A percentile compares a stretch with the other conserved stretches of the same genome.
phyloP scores from a whole-genome alignment of 495 filamentous ascomycete genomes.

The Aspergillus taichungensis region DNA sequence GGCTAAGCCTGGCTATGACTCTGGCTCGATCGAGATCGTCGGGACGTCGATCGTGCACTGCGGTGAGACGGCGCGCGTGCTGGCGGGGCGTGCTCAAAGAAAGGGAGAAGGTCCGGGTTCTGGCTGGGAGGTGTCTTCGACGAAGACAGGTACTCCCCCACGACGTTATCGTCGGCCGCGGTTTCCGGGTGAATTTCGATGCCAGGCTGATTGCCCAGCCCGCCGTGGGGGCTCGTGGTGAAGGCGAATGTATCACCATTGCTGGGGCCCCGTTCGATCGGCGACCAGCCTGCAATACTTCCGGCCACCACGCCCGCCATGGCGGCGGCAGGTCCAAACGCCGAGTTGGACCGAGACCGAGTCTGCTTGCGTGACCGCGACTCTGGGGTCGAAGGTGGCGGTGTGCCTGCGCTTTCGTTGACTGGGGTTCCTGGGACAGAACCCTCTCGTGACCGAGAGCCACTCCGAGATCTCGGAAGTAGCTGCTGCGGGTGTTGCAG shows the following conservation, averaged over 20 bases:
- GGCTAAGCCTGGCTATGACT: constrained; percentile 23
- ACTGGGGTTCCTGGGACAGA: constrained; percentile 63
- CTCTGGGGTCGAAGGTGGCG: constrained; percentile 57
- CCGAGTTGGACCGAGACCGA: constrained; percentile 80
- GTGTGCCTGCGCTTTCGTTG: constrained; percentile 38
- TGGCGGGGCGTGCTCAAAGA: constrained; percentile 38
- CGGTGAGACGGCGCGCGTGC: constrained; percentile 30
- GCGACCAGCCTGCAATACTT: constrained; percentile 82
- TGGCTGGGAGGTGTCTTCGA: constrained; percentile 50
- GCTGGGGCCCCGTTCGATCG: constrained; percentile 53
- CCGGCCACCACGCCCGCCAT: constrained; percentile 82
- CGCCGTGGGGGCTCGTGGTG: constrained; percentile 32
- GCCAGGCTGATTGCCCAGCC: constrained; percentile 42
- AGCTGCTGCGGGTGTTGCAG: constrained; percentile 73
- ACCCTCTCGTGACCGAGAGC: constrained; percentile 63
- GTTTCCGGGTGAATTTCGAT: constrained; percentile 52
- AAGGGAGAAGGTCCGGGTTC: constrained; percentile 43
- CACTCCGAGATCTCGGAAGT: constrained; percentile 61
- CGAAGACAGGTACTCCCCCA: constrained; percentile 34
- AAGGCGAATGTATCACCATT: constrained; percentile 47
- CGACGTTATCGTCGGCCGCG: constrained; percentile 43
- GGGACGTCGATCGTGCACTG: constrained; percentile 30
- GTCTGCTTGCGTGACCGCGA: constrained; percentile 60
- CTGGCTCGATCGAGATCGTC: constrained; percentile 31
- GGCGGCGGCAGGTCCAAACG: constrained; percentile 72